Conservation (phyloP, 768 basidiomycete species). For the Scleroderma citrinum region DNA sequence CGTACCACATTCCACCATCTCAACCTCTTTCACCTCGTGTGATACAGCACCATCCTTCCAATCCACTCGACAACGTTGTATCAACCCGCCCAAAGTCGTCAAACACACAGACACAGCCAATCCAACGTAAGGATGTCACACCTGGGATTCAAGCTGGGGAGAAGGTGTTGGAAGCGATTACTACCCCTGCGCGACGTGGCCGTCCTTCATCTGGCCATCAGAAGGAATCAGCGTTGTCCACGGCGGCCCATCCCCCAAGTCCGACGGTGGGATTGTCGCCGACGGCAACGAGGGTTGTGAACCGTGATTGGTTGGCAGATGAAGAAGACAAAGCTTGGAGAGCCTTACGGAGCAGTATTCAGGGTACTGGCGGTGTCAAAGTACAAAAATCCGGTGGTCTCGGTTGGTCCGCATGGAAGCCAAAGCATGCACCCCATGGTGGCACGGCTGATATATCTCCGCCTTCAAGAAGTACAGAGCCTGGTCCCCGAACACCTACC, state of each 20-base stretch:
- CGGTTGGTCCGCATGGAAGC: conserved; percentile 22
- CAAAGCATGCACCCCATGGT: conserved; percentile 14
- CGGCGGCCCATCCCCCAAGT: conserved; percentile 21
- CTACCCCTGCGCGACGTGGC: conserved; percentile 68
- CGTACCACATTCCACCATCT: conserved; percentile 53
- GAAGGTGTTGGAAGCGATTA: conserved; percentile 69
- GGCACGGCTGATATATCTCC: conserved; percentile 28
- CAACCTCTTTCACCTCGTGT: conserved; percentile 42
- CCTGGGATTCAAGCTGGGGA: conserved; percentile 67
- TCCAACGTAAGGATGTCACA: conserved; percentile 26
- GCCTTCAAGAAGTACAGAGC: conserved; percentile 17
- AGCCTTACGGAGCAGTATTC: conserved; percentile 24
- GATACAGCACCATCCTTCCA: conserved; percentile 22
- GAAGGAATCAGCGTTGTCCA: conserved; percentile 31
- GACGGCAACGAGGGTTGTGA: conserved; percentile 10
- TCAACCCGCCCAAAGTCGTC: conserved; percentile 30
- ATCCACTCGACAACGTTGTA: conserved; percentile 34
- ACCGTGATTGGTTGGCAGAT: conserved; percentile 31
- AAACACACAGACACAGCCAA: conserved; percentile 6
- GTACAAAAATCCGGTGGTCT: conserved; percentile 24
- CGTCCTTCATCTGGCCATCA: conserved; percentile 42
- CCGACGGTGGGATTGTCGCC: conserved; percentile 13
- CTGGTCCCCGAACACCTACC: conserved; percentile 18
- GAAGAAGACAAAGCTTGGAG: conserved; percentile 50
- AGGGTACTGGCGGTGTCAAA: conserved; percentile 8